A percentile compares a stretch with the other conserved stretches of the same genome.
Evolutionary conservation across 345 rosid genomes (phyloP).

Genomic region (Melaleuca quinquenervia): DNA sequence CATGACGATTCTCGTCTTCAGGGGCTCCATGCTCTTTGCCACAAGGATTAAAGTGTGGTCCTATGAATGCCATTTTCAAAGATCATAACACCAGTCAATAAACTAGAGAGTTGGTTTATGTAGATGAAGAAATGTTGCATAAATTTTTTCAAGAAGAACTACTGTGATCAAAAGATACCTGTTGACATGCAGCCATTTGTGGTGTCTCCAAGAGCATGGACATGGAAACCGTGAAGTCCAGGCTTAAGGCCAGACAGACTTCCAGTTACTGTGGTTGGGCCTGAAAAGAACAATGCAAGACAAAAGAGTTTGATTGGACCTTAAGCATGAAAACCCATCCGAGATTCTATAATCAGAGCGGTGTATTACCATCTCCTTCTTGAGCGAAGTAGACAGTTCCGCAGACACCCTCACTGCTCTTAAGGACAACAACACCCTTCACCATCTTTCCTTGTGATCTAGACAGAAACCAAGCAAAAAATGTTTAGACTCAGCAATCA

Average conservation of each 20-base stretch:
- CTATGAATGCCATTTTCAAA: slow-evolving; percentile 14
- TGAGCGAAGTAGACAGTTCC: slow-evolving; percentile 76
- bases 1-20: slow-evolving; percentile 79
- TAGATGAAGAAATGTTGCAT: background rate
- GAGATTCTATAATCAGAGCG: background rate
- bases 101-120: background rate
- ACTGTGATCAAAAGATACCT: slow-evolving; percentile 26
- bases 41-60: slow-evolving; percentile 87
- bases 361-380: slow-evolving; percentile 59
- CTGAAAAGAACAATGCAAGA: slow-evolving; percentile 14
- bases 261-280: slow-evolving; percentile 74
- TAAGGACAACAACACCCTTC: slow-evolving; percentile 79
- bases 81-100: background rate
- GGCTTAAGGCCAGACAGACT: slow-evolving; percentile 80
- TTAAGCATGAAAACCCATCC: background rate
- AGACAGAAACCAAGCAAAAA: background rate
- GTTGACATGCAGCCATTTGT: slow-evolving; percentile 99
- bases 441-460: slow-evolving; percentile 82
- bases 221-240: slow-evolving; percentile 93
- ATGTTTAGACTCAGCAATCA: background rate
- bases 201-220: slow-evolving; percentile 96
- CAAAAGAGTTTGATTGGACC: background rate
- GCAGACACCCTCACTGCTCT: slow-evolving; percentile 58
- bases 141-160: background rate
- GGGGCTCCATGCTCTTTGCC: slow-evolving; percentile 93